Evolutionary conservation across 2,329 filamentous ascomycete genomes (phyloP).

Genomic region (Epichloe elymi): DNA sequence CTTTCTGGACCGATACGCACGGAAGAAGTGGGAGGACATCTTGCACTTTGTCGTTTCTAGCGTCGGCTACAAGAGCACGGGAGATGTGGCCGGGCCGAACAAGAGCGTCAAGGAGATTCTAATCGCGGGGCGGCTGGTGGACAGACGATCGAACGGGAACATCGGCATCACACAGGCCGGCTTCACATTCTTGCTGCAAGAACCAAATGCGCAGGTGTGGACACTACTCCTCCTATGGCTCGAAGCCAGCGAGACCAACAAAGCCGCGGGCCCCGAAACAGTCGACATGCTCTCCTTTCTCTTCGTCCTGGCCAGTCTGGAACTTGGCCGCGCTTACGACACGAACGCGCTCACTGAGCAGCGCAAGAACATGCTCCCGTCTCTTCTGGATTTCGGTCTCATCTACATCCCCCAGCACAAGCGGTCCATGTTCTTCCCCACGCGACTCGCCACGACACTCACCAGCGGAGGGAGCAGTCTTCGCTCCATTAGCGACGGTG

Average conservation of each 20-base stretch:
- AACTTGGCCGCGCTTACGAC: constrained; percentile 83
- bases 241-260: constrained; percentile 54
- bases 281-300: constrained; percentile 94
- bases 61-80: constrained; percentile 40
- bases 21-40: constrained; percentile 88
- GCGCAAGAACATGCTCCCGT: constrained; percentile 78
- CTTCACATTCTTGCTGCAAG: constrained; percentile 88
- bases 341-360: constrained; percentile 70
- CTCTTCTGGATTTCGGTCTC: constrained; percentile 84
- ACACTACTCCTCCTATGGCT: constrained; percentile 87
- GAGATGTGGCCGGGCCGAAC: constrained; percentile 43
- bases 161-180: constrained; percentile 81
- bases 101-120: constrained; percentile 76
- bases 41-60: constrained; percentile 87
- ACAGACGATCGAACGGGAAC: constrained; percentile 47
- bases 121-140: constrained; percentile 67
- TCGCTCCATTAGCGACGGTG: constrained; percentile 54
- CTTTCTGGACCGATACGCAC: constrained; percentile 74
- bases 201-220: constrained; percentile 96
- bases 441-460: constrained; percentile 83
- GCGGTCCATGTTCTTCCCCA: constrained; percentile 66
- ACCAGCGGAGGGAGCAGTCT: constrained; percentile 70
- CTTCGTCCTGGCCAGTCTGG: constrained; percentile 86
- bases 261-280: constrained; percentile 58
- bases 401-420: constrained; percentile 57